Evolutionary conservation across 2,329 filamentous ascomycete genomes (phyloP).

Genomic region (Xylaria sp.): DNA sequence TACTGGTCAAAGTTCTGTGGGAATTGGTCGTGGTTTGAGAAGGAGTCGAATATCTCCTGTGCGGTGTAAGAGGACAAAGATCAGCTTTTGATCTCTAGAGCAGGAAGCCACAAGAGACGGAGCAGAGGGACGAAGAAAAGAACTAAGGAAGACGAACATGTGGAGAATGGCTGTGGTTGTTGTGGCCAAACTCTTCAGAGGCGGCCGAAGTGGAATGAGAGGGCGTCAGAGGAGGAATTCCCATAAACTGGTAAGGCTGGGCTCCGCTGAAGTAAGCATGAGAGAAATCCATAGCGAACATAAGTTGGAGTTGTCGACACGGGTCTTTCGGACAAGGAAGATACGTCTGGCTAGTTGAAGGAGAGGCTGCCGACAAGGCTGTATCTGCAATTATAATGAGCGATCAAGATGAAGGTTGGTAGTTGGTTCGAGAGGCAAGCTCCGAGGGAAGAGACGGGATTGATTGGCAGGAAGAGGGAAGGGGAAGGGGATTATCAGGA

Average conservation of each 20-base stretch:
- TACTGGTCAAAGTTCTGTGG: constrained; percentile 59
- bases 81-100: constrained; percentile 38
- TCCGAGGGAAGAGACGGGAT: constrained; percentile 11
- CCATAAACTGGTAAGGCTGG: constrained; percentile 66
- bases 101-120: neutral
- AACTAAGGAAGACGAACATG: constrained; percentile 58
- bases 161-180: constrained; percentile 59
- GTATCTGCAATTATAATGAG: constrained; percentile 21
- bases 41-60: constrained; percentile 63
- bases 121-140: neutral
- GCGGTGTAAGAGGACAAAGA: constrained; percentile 25
- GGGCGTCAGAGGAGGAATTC: constrained; percentile 65
- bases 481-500: constrained; percentile 1
- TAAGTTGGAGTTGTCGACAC: constrained; percentile 12
- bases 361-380: constrained; percentile 30
- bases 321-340: constrained; percentile 2
- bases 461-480: constrained; percentile 14
- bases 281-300: constrained; percentile 63
- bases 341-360: constrained; percentile 15
- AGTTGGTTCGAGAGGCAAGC: neutral
- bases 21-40: constrained; percentile 61
- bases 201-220: constrained; percentile 65
- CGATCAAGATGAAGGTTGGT: constrained; percentile 7
- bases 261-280: constrained; percentile 61
- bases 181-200: constrained; percentile 62